Percentiles rank a stretch among this genome's conserved stretches.
These are phyloP conservation scores for Hymenoscyphus albidus DNA, from an alignment of 2,329 filamentous ascomycete species.

Conservation along the genomic window DNA sequence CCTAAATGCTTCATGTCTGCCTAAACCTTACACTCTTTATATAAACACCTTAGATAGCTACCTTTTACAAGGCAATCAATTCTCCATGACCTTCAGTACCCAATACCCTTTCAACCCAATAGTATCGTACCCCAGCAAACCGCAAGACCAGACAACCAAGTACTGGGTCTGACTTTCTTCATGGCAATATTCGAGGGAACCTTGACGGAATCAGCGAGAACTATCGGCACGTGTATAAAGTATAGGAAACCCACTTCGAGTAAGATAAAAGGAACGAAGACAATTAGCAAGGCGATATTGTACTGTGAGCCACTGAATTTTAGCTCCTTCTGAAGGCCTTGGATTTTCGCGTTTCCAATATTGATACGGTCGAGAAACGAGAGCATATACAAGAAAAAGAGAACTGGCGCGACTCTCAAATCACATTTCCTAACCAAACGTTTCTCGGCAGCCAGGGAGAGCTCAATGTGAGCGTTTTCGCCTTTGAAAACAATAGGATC, in stretches of 20 bases:
- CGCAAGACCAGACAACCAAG: conserved; percentile 39
- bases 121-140: conserved; percentile 47
- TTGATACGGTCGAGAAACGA: conserved; percentile 73
- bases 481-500: neutral
- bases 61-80: too few species aligned
- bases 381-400: conserved; percentile 66
- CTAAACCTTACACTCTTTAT: too few species aligned
- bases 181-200: conserved; percentile 31
- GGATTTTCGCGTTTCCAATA: conserved; percentile 68
- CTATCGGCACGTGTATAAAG: conserved; percentile 20
- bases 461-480: neutral
- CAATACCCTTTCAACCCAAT: too few species aligned
- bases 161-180: conserved; percentile 37
- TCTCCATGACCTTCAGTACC: too few species aligned
- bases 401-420: conserved; percentile 22
- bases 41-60: too few species aligned
- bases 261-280: conserved; percentile 25
- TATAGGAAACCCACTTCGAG: neutral
- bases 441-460: conserved; percentile 5
- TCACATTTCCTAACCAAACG: conserved; percentile 25
- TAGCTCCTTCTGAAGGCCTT: conserved; percentile 62
- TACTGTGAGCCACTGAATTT: conserved; percentile 44
- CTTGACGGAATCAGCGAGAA: conserved; percentile 14
- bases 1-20: too few species aligned
- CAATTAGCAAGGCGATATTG: conserved; percentile 50